Base-by-base conservation (phyloP, 257 asterid genomes). In the Cordia subcordata region DNA sequence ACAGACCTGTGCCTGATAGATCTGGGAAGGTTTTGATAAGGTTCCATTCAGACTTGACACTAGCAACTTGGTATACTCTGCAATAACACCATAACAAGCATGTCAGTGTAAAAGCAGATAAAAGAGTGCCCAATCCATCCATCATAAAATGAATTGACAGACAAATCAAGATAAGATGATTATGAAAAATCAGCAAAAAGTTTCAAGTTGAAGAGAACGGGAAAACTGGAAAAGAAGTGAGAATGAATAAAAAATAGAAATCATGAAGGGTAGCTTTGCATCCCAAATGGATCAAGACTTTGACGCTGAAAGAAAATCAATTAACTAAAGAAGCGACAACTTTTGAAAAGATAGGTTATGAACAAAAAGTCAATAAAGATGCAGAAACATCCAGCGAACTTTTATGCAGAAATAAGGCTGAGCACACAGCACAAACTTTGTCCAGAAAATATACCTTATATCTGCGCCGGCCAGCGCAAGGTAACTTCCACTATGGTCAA, bases 401-500 rank as follows among this genome's bases (percentile, higher is more conserved):
- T 16, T n/a, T 2, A n/a, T 5, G 1, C 1, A 21, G 0, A 16
- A 17, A n/a, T 12, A 0, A 16, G 10, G 6, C 17, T 49, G 17
- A n/a, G 20, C 56, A 53, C n/a, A n/a, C n/a, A n/a, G n/a, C 56
- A n/a, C 15, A 10, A 8, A 42, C 5, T 42, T 42, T 16, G n/a
- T 14, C 18, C 5, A 32, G 37, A 22, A 51, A 19, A 46, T 58
- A 18, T 80, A 88, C 99, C 96, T 80, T 64, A 77, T 78, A 68
- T 92, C 96, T 44, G 96, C 78, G 49, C 99, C 99, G 64, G 90
- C 96, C 13, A 86, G 64, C 6, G 94, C 96, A 73, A 92, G 94
- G 75, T 92, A 92, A 77, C 80, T 92, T 72, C 99, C 99, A 64
- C 96, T 88, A n/a, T 88, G 94, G 79, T 92, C 99, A 68, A 92